Conservation (phyloP, 2,329 filamentous ascomycete genomes). For the Ophiognomonia clavigignenti-juglandacearum region DNA sequence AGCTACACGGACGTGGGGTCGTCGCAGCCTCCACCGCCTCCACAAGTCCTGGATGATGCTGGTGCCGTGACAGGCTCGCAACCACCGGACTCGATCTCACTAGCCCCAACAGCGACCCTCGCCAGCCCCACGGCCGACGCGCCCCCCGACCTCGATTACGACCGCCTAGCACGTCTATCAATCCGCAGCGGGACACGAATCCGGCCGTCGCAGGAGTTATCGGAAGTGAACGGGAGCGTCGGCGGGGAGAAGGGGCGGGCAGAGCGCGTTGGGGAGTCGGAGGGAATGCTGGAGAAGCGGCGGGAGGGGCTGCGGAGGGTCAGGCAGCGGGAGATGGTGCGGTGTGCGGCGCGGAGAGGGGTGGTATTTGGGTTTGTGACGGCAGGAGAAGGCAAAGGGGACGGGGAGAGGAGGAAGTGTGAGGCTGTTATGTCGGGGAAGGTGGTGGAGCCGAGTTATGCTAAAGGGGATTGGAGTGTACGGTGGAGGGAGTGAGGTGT, state of each 20-base stretch:
- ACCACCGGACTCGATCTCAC: too few species aligned
- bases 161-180: slow-evolving; percentile 26
- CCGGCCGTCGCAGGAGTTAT: slow-evolving; percentile 31
- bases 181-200: slow-evolving; percentile 32
- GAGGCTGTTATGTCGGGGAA: slow-evolving; percentile 55
- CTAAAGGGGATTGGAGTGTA: slow-evolving; percentile 56
- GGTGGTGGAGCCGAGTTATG: slow-evolving; percentile 56
- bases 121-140: background rate
- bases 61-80: too few species aligned
- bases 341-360: slow-evolving; percentile 56
- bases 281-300: slow-evolving; percentile 44
- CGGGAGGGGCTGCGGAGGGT: slow-evolving; percentile 39
- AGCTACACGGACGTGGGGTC: background rate
- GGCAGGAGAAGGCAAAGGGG: slow-evolving; percentile 10
- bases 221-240: slow-evolving; percentile 51
- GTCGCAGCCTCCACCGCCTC: background rate
- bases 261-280: slow-evolving; percentile 46
- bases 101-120: background rate
- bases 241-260: slow-evolving; percentile 51
- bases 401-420: slow-evolving; percentile 36
- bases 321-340: slow-evolving; percentile 52
- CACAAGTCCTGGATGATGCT: too few species aligned
- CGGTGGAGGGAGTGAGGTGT: slow-evolving; percentile 45
- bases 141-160: slow-evolving; percentile 9
- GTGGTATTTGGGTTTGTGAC: slow-evolving; percentile 48